Evolutionary conservation across 352 stramenopile genomes (phyloP).

Genomic region (Globisporangium irregulare): DNA sequence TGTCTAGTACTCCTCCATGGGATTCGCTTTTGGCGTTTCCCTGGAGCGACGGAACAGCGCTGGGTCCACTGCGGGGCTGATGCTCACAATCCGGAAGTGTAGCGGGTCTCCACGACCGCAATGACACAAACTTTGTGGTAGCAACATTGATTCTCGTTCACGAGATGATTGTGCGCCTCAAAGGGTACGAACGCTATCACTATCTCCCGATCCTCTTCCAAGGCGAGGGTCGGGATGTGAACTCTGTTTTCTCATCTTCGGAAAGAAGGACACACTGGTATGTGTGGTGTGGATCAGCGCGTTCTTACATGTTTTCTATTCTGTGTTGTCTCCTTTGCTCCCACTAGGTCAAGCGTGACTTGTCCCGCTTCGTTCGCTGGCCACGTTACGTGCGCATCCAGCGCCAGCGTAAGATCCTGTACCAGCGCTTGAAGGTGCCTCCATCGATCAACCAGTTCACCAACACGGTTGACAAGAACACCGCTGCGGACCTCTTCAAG

Average conservation of each 20-base stretch:
- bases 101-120: constrained; percentile 89
- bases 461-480: constrained; percentile 98
- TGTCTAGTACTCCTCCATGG: constrained; percentile 6
- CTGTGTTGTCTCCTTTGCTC: constrained; percentile 8
- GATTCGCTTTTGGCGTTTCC: neutral
- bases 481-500: constrained; percentile 97
- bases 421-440: constrained; percentile 98
- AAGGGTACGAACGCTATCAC: constrained; percentile 66
- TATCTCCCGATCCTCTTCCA: constrained; percentile 12
- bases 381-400: constrained; percentile 98
- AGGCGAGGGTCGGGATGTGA: neutral
- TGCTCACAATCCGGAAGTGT: constrained; percentile 37
- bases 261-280: neutral
- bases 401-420: constrained; percentile 98
- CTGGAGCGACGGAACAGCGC: constrained; percentile 1
- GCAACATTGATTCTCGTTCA: constrained; percentile 21
- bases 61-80: constrained; percentile 5
- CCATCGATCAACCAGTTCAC: constrained; percentile 99
- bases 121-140: constrained; percentile 91
- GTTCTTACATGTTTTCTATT: constrained; percentile 12
- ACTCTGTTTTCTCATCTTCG: constrained; percentile 16
- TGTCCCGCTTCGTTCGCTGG: constrained; percentile 99
- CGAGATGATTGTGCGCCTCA: constrained; percentile 44
- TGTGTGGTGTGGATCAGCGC: neutral
- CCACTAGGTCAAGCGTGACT: constrained; percentile 91